Base-by-base conservation (phyloP, 2,329 filamentous ascomycete species). In the Penicillium vulpinum region DNA sequence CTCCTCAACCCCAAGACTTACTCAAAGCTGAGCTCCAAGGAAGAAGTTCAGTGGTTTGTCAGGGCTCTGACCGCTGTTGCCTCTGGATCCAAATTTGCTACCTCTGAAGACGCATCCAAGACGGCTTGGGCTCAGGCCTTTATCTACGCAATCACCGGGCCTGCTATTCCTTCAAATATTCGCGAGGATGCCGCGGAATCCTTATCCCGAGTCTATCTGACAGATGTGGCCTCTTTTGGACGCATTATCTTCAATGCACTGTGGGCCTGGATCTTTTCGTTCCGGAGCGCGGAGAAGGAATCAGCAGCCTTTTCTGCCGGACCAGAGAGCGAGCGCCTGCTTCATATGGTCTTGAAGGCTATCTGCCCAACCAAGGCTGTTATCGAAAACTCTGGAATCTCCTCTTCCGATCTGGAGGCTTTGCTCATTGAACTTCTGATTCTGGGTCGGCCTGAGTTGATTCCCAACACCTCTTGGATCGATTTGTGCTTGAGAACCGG, bases 381-480 rank as follows among this genome's bases (percentile, higher is more conserved):
- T 44, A 57, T 68, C 33, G 59, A 65, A 41, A 63, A 53, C 29
- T 59, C 64, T 16, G 60, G 65, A 5, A 68, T 73, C 18, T 69
- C 83, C 10, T 70, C 83, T n/a, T 73, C 81, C 36, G 71, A 77
- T 53, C 75, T 92, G 9, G 85, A 90, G 64, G 74, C 78, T 24
- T 91, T 96, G 70, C 86, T 96, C 65, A 85, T 92, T 62, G 84
- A 85, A 6, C 77, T 97, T 4, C 78, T 96, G 18, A 86, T 96
- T 18, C 80, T 99, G 26, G 88, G 89, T 54, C 88, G 91, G 24
- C 81, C 86, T 21, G 87, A 92, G 58, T 77, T 99, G 35, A 83
- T 97, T 57, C 88, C 91, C 0, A 84, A 85, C 57, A 82, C 87
- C 21, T 90, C 85, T 59, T 99, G 95, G 95, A 97, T 99, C 67